These are phyloP conservation scores for Psilocybe cyanescens DNA, from an alignment of 768 basidiomycete species.

Conservation along the genomic window DNA sequence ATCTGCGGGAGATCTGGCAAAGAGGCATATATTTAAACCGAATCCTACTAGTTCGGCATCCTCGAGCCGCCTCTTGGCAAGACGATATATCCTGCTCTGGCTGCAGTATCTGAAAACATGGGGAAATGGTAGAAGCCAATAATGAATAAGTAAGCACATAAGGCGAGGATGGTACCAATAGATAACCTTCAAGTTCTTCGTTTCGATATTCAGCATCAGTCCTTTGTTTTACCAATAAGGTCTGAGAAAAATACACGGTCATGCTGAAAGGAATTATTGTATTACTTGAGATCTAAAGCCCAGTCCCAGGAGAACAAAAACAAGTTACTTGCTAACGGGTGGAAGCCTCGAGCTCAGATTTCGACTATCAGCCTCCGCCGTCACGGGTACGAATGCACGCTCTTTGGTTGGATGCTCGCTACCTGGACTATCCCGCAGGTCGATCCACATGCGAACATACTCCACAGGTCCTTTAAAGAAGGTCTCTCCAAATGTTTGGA, in stretches of 20 bases:
- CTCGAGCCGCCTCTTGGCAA: too few relatives aligned
- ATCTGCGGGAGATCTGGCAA: too few relatives aligned
- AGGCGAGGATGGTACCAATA: too few relatives aligned
- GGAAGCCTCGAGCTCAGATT: neutral
- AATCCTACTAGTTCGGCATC: too few relatives aligned
- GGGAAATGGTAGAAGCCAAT: too few relatives aligned
- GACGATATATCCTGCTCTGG: too few relatives aligned
- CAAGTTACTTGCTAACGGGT: neutral
- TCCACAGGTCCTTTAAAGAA: slow-evolving; percentile 60
- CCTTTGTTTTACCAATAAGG: neutral
- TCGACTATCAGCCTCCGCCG: neutral
- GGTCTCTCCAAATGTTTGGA: slow-evolving; percentile 48
- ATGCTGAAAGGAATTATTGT: neutral
- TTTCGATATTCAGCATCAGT: neutral
- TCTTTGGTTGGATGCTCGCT: neutral
- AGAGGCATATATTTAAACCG: too few relatives aligned
- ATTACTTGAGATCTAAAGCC: neutral
- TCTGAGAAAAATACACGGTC: neutral
- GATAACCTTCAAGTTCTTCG: too few relatives aligned
- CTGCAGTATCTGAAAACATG: too few relatives aligned
- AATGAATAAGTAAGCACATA: too few relatives aligned
- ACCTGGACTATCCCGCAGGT: slow-evolving; percentile 18
- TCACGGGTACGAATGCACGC: neutral
- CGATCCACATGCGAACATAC: slow-evolving; percentile 58
- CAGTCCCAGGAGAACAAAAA: neutral